Evolutionary conservation across 306 rosid genomes (phyloP).

Genomic region (barrel medic (Medicago truncatula)): MtrunA17r5.0-ANR NC_053042.1:31359501-31360000

Average conservation of each 20-base stretch:
- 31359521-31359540: slow-evolving; percentile 69
- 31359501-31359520: slow-evolving; percentile 78
- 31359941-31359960: slow-evolving; percentile 69
- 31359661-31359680: slow-evolving; percentile 95
- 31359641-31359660: slow-evolving; percentile 84
- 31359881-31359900: slow-evolving; percentile 76
- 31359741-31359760: slow-evolving; percentile 21
- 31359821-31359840: slow-evolving; percentile 60
- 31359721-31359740: not conserved
- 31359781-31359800: slow-evolving; percentile 67
- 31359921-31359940: slow-evolving; percentile 86
- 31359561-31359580: slow-evolving; percentile 33
- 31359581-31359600: not conserved
- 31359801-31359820: slow-evolving; percentile 72
- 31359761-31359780: slow-evolving; percentile 20
- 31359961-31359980: slow-evolving; percentile 75
- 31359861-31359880: slow-evolving; percentile 75
- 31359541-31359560: slow-evolving; percentile 57
- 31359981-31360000: not conserved
- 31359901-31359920: slow-evolving; percentile 76
- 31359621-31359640: slow-evolving; percentile 69
- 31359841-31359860: slow-evolving; percentile 68
- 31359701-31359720: not conserved
- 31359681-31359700: slow-evolving; percentile 48
- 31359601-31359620: slow-evolving; percentile 37